phyloP scores from a whole-genome alignment of 2,329 filamentous ascomycete genomes.

The Tolypocladium nubicola region DNA sequence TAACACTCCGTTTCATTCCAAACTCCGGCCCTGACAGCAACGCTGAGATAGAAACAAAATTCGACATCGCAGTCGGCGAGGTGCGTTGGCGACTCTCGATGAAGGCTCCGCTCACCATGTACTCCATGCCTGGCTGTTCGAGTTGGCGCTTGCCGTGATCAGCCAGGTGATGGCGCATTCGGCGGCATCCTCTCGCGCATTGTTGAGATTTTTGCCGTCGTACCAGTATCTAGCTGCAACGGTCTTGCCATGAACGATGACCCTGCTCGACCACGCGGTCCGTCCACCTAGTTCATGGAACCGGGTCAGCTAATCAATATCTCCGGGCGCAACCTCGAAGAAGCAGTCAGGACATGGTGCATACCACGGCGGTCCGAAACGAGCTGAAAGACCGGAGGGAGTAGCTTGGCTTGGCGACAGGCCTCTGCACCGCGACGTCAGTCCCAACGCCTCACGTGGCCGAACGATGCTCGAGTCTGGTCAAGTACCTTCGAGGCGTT shows the following conservation, averaged over 20 bases:
- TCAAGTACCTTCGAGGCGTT: conserved; percentile 40
- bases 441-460: not conserved
- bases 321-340: not conserved
- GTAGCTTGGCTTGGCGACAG: conserved; percentile 43
- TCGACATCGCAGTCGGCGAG: not conserved
- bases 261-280: conserved; percentile 80
- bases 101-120: conserved; percentile 6
- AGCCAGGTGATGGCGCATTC: conserved; percentile 62
- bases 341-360: conserved; percentile 9
- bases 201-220: conserved; percentile 77
- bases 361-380: conserved; percentile 67
- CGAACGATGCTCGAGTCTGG: conserved; percentile 2
- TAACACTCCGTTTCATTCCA: not conserved
- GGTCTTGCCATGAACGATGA: conserved; percentile 56
- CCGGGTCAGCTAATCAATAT: not conserved
- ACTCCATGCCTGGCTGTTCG: conserved; percentile 13
- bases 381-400: conserved; percentile 54
- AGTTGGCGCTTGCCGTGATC: conserved; percentile 20
- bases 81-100: not conserved
- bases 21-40: not conserved
- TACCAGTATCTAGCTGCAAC: conserved; percentile 81
- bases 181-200: conserved; percentile 84
- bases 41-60: not conserved
- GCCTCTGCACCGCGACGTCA: conserved; percentile 31
- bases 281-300: conserved; percentile 53